Evolutionary conservation across 441 rosid genomes (phyloP).

Genomic region (Viola pubescens): DNA sequence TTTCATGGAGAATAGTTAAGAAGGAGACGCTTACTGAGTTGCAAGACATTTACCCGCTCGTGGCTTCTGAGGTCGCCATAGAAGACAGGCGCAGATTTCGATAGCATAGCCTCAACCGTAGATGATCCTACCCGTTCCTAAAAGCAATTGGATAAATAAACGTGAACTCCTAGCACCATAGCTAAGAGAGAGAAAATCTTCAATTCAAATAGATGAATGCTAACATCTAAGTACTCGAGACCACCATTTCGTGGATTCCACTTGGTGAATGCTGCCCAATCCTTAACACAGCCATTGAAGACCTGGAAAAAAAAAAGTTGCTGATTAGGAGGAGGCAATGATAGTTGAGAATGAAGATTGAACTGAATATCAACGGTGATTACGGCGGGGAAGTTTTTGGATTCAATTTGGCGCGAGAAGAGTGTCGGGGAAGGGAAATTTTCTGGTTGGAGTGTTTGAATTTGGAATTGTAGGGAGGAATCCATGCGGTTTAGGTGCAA

Average conservation of each 20-base stretch:
- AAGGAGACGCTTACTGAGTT: background rate
- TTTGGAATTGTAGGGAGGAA: constrained; percentile 7
- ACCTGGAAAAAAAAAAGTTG: constrained; percentile 27
- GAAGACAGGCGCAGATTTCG: constrained; percentile 65
- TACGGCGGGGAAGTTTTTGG: constrained; percentile 64
- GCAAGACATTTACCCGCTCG: constrained; percentile 50
- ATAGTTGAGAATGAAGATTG: background rate
- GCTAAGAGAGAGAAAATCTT: background rate
- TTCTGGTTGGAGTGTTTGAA: constrained; percentile 33
- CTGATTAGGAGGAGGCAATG: background rate
- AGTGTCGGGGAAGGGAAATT: constrained; percentile 36
- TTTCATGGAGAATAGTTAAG: background rate
- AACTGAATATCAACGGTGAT: background rate
- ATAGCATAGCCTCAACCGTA: constrained; percentile 68
- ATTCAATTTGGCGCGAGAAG: constrained; percentile 54
- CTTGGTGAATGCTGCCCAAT: constrained; percentile 56
- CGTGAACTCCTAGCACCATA: background rate
- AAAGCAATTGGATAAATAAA: constrained; percentile 6
- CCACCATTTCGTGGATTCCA: constrained; percentile 76
- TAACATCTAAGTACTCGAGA: constrained; percentile 71
- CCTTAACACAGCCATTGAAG: constrained; percentile 46
- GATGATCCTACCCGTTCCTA: constrained; percentile 64
- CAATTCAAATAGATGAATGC: background rate
- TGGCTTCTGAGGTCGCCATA: constrained; percentile 85
- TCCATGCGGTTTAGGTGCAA: background rate